Percentiles rank a stretch among this genome's conserved stretches.
These are phyloP conservation scores for Arxiozyma bovina DNA, from an alignment of 1,139 yeast genomes.

Conservation along the genomic window DNA sequence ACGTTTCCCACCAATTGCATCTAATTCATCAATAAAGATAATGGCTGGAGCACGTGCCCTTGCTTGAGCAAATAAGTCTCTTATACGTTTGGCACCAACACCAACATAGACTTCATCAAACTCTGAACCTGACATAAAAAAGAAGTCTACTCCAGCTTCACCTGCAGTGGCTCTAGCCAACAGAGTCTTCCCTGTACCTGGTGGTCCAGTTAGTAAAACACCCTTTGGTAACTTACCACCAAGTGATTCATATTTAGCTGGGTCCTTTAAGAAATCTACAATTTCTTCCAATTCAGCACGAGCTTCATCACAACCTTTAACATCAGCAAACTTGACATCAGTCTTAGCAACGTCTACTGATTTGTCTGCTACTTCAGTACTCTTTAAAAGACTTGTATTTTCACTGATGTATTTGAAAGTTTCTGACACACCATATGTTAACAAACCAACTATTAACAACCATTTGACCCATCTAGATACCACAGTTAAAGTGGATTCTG, in stretches of 20 bases:
- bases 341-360: conserved; percentile 79
- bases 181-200: conserved; percentile 98
- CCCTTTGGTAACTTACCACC: conserved; percentile 98
- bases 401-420: conserved; percentile 75
- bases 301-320: conserved; percentile 97
- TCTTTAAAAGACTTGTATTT: conserved; percentile 74
- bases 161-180: conserved; percentile 98
- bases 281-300: conserved; percentile 94
- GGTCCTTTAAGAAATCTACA: conserved; percentile 92
- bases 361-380: conserved; percentile 64
- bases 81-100: conserved; percentile 95
- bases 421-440: conserved; percentile 64
- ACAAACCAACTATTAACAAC: conserved; percentile 70
- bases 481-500: conserved; percentile 71
- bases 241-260: conserved; percentile 87
- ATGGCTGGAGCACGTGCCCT: conserved; percentile 95
- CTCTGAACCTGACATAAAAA: conserved; percentile 97
- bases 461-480: conserved; percentile 84
- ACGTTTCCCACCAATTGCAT: conserved; percentile 97
- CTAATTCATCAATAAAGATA: conserved; percentile 91
- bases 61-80: conserved; percentile 89
- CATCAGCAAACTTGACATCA: conserved; percentile 83
- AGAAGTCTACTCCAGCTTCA: conserved; percentile 98
- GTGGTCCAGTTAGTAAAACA: conserved; percentile 94
- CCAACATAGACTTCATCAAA: conserved; percentile 97